A percentile compares a stretch with the other conserved stretches of the same genome.
Conservation (phyloP, 2,329 filamentous ascomycete species). For the Fusarium staphyleae region DNA sequence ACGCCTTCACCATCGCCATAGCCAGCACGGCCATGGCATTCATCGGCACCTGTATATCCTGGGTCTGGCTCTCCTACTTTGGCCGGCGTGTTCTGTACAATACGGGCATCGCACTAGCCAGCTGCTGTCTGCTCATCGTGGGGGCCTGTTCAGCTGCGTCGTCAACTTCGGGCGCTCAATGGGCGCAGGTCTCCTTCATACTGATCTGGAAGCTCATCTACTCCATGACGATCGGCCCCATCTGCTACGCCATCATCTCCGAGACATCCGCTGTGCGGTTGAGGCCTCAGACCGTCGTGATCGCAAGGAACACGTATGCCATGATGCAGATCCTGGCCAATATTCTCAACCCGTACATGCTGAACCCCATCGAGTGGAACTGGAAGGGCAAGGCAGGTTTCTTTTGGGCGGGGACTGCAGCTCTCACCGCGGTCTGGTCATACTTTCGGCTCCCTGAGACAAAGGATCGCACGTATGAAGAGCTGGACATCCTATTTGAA, state of each 20-base stretch:
- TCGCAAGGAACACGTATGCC: slow-evolving; percentile 46
- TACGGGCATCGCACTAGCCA: slow-evolving; percentile 50
- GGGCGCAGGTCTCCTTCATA: slow-evolving; percentile 50
- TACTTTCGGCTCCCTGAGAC: slow-evolving; percentile 48
- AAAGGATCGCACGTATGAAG: slow-evolving; percentile 44
- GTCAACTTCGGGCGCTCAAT: slow-evolving; percentile 26
- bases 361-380: slow-evolving; percentile 46
- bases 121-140: slow-evolving; percentile 51
- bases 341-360: slow-evolving; percentile 44
- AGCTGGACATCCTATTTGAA: slow-evolving; percentile 48
- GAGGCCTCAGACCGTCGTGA: slow-evolving; percentile 52
- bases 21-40: slow-evolving; percentile 52
- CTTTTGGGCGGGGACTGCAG: slow-evolving; percentile 42
- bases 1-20: slow-evolving; percentile 52
- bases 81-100: slow-evolving; percentile 54
- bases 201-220: slow-evolving; percentile 55
- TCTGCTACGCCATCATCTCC: slow-evolving; percentile 52
- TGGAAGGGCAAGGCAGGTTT: slow-evolving; percentile 48
- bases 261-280: slow-evolving; percentile 53
- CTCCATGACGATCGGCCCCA: slow-evolving; percentile 53
- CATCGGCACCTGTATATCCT: slow-evolving; percentile 52
- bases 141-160: slow-evolving; percentile 44
- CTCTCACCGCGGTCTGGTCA: slow-evolving; percentile 42
- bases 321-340: slow-evolving; percentile 42
- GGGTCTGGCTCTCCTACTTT: slow-evolving; percentile 50